phyloP scores from a whole-genome alignment of 2,329 filamentous ascomycete species.

The Gaeumannomyces tritici region DNA sequence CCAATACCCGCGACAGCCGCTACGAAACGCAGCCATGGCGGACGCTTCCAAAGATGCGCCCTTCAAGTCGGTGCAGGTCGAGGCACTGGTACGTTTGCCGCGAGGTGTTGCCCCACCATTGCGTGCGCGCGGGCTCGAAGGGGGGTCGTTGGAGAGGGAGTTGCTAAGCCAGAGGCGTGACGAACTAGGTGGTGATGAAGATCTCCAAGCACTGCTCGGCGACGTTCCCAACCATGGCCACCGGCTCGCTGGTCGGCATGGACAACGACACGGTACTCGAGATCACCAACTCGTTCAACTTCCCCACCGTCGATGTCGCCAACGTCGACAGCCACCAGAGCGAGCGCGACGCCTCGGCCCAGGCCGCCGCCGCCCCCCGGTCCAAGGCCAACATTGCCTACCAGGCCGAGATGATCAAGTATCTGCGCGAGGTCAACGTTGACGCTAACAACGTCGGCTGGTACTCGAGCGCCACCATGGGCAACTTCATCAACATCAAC shows the following conservation, averaged over 20 bases:
- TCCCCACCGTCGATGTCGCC: constrained; percentile 71
- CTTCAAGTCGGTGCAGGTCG: constrained; percentile 86
- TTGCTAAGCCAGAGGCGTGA: constrained; percentile 14
- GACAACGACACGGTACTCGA: constrained; percentile 73
- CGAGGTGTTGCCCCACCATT: constrained; percentile 15
- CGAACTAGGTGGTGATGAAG: constrained; percentile 79
- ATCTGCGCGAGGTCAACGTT: constrained; percentile 93
- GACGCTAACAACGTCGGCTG: constrained; percentile 97
- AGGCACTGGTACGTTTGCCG: constrained; percentile 67
- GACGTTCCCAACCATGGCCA: constrained; percentile 79
- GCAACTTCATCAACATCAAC: constrained; percentile 91
- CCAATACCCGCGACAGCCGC: neutral
- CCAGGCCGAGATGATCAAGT: constrained; percentile 94
- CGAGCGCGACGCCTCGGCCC: constrained; percentile 50
- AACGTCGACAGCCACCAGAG: constrained; percentile 65
- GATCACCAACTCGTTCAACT: constrained; percentile 91
- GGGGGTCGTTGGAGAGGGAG: constrained; percentile 12
- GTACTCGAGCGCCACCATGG: constrained; percentile 98
- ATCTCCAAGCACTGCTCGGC: constrained; percentile 92
- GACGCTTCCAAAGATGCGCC: constrained; percentile 56
- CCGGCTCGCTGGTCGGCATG: constrained; percentile 88
- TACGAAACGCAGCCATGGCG: constrained; percentile 38
- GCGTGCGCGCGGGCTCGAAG: constrained; percentile 8
- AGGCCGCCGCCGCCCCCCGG: constrained; percentile 80
- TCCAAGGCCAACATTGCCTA: constrained; percentile 84